Base-by-base conservation (phyloP, 2,329 filamentous ascomycete genomes). In the Monosporascus sp. region DNA sequence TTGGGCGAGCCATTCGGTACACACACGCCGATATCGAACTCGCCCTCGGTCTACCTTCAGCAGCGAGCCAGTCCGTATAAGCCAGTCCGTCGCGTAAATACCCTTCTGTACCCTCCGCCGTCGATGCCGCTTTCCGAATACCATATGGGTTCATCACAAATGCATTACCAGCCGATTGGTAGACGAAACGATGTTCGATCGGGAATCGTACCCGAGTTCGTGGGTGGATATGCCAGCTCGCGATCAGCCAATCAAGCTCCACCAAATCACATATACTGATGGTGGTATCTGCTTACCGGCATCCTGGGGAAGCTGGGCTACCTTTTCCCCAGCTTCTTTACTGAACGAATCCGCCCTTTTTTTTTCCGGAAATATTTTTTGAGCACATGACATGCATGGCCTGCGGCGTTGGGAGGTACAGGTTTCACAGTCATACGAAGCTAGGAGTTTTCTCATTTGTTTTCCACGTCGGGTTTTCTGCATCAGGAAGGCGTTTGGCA, bases 51-150 rank as follows among this genome's bases (percentile, higher is more conserved):
- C 64, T 95, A 95, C 70, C 77, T 97, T 38, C 88, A 89, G 64
- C 90, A 96, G 67, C 83, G 94, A 52, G 86, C 89, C 58, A 97
- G 93, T 52, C 94, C 94, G 3, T 97, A 97, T 71, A 89, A 90
- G 58, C 93, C 93, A 1, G 87, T 97, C 39, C 88, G 92, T 50
- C 83, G 90, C 55, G 90, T 97, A 54, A 91, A 94, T 61, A 96
- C 90, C 1, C 81, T 97, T n/a, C 78, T 97, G 31, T 90, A 94
- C 54, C 92, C 92, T 35, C 90, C 91, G 6, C 89, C 91, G 0
- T 88, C 89, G 24, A 80, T 84, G 8, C 90, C 90, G 7, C 80
- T 95, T 57, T 87, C 93, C 58, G 81, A 88, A 61, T 87, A 90
- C 65, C 78, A 87, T 59, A 75, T 89, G 51, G 72, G 80, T 47